Base-by-base conservation (phyloP, 805 yeast species). In the Vanderwaltozyma yarrowii region DNA sequence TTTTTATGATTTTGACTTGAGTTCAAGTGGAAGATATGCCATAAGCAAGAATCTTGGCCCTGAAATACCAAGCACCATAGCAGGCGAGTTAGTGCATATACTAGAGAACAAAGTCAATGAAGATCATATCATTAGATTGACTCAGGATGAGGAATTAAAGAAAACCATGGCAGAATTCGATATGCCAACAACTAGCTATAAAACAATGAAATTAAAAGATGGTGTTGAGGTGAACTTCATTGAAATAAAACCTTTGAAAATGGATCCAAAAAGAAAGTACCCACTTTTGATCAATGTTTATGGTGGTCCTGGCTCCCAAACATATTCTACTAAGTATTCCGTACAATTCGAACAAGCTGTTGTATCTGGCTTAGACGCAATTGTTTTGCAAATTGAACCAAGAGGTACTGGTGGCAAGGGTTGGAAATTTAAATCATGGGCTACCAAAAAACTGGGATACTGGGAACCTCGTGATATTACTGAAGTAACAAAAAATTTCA, bases 371-470 rank as follows among this genome's bases (percentile, higher is more conserved):
- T 50, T 79, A 32, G 73, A 78, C 49, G 74, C 80, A 0, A 66
- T 82, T 21, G 76, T 81, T 1, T 56, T 82, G 36, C 69, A 74
- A 32, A 73, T 83, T 32, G 94, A 83, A 48, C 92, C 94, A 14
- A 65, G 92, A 54, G 92, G 94, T 2, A 80, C 92, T 0, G 86
- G 83, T n/a, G 80, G 78, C 4, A 74, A 75, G 50, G 85, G 83
- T 4, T 81, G 92, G 89, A 60, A 59, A 18, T 73, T 69, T 46
- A 70, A 69, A 51, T 62, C 78, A 2, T 76, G 66, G 64, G 82
- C 82, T 0, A 68, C 58, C 15, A 60, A 65, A 5, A 65, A 69
- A 16, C 64, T 83, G 36, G 94, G 94, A 0, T 69, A 71, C 45
- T 80, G 83, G 80, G 94, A 83, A 52, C 81, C 88, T 7, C 61